Conservation (phyloP, 805 yeast genomes). For the Candida khao-thaluensis region DNA sequence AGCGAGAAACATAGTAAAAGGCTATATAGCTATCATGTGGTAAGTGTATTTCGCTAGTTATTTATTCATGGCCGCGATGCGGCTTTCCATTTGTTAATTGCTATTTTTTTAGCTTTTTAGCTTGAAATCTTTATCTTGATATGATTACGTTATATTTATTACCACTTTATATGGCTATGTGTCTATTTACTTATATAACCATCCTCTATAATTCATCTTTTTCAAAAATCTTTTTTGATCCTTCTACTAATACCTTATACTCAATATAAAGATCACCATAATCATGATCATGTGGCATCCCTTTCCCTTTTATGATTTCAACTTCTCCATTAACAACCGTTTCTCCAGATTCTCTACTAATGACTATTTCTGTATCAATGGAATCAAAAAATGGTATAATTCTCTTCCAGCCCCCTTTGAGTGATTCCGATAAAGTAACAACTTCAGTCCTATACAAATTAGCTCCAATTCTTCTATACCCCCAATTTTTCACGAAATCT, state of each 20-base stretch:
- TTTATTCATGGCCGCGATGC: too few species aligned
- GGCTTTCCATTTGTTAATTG: too few species aligned
- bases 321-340: slow-evolving; percentile 64
- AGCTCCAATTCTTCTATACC: slow-evolving; percentile 78
- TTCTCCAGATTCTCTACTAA: slow-evolving; percentile 53
- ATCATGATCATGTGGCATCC: slow-evolving; percentile 69
- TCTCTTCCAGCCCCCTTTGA: slow-evolving; percentile 79
- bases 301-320: slow-evolving; percentile 69
- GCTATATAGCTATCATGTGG: too few species aligned
- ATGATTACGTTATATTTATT: too few species aligned
- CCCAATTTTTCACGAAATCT: slow-evolving; percentile 57
- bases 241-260: slow-evolving; percentile 45
- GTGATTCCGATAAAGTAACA: slow-evolving; percentile 67
- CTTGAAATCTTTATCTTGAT: too few species aligned
- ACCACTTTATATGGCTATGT: too few species aligned
- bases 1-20: too few species aligned
- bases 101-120: too few species aligned
- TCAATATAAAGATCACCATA: slow-evolving; percentile 50
- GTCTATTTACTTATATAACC: too few species aligned
- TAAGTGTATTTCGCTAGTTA: too few species aligned
- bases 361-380: slow-evolving; percentile 42
- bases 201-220: slow-evolving; percentile 25
- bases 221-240: background rate
- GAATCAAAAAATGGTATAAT: slow-evolving; percentile 65
- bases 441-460: slow-evolving; percentile 81